Conservation (phyloP, 2,329 filamentous ascomycete species). For the Botrytis paeoniae region DNA sequence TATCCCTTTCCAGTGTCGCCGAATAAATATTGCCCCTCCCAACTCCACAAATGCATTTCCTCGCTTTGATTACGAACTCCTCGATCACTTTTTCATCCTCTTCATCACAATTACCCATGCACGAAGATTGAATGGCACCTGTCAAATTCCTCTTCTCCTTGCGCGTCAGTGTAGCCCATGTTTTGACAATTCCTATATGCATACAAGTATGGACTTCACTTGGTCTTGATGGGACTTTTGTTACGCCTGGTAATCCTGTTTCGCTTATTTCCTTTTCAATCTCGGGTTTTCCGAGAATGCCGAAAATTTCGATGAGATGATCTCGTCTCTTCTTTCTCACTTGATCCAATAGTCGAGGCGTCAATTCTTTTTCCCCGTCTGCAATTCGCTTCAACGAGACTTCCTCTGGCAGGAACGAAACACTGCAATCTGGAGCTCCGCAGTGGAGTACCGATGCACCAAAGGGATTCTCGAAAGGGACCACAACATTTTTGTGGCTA, state of each 20-base stretch:
- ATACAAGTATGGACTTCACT: background rate
- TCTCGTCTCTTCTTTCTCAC: background rate
- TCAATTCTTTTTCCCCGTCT: background rate
- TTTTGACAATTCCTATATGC: background rate
- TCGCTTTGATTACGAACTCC: background rate
- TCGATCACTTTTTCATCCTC: background rate
- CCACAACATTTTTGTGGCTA: background rate
- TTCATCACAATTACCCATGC: background rate
- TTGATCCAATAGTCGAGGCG: background rate
- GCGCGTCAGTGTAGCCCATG: background rate
- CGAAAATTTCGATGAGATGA: background rate
- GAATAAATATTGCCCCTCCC: conserved; percentile 1
- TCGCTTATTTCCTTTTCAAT: background rate
- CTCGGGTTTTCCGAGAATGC: background rate
- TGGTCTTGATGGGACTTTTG: background rate
- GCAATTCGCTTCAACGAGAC: background rate
- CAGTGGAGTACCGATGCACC: background rate
- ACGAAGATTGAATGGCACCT: background rate
- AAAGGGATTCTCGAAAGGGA: background rate
- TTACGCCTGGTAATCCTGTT: background rate
- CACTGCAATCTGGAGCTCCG: background rate
- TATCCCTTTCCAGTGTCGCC: background rate
- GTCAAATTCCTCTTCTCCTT: background rate
- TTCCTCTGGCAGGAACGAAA: background rate
- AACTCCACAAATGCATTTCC: background rate